phyloP scores from a whole-genome alignment of 306 rosid species.

The Ziziphus jujuba region DNA sequence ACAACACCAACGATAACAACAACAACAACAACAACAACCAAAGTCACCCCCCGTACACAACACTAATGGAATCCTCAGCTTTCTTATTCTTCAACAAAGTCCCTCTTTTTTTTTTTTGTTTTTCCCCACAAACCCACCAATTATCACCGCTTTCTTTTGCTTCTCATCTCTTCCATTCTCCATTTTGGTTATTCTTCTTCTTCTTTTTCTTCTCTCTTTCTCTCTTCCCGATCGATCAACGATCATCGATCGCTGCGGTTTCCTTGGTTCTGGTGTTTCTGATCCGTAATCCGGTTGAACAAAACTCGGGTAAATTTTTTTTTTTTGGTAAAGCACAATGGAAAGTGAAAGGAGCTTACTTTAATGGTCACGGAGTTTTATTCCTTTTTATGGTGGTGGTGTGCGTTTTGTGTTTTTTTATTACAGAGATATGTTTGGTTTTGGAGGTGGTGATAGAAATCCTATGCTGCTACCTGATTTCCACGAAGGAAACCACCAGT shows the following conservation, averaged over 20 bases:
- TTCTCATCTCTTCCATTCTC: neutral
- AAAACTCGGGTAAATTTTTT: no score
- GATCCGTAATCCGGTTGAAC: no score
- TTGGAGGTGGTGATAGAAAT: conserved; percentile 23
- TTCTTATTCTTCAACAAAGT: conserved; percentile 12
- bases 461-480: conserved; percentile 22
- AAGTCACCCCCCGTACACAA: conserved; percentile 18
- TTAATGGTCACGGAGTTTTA: neutral
- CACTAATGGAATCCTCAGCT: conserved; percentile 28
- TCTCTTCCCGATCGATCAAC: neutral
- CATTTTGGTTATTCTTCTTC: no score
- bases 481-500: conserved; percentile 22
- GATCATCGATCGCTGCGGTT: no score
- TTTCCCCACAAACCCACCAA: conserved; percentile 17
- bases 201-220: neutral
- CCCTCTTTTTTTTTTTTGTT: conserved; percentile 10
- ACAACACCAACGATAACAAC: conserved; percentile 3
- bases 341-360: no score
- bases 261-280: no score
- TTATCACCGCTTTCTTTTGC: neutral
- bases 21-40: neutral
- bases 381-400: neutral
- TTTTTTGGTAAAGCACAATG: no score
- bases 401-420: neutral
- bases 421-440: conserved; percentile 17